Conservation (phyloP, 257 asterid species). For the Jaltomata sinuosa region DNA sequence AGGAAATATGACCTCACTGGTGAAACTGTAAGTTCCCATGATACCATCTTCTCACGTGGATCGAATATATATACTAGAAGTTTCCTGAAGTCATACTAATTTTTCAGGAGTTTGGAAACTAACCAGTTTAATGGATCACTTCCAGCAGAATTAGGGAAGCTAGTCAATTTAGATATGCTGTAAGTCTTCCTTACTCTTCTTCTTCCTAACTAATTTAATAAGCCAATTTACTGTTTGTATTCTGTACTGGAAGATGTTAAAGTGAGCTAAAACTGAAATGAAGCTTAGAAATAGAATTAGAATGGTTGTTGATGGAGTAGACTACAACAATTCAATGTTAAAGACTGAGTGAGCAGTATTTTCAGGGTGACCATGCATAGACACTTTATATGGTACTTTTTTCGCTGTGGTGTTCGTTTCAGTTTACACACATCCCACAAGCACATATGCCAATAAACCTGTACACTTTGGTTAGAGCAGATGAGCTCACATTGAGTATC, state of each 20-base stretch:
- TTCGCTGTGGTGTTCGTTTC: background rate
- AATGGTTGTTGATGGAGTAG: too few species aligned
- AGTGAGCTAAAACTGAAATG: background rate
- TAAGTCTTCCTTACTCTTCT: constrained; percentile 9
- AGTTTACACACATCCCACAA: background rate
- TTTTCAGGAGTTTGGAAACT: constrained; percentile 52
- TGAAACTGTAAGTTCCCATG: constrained; percentile 13
- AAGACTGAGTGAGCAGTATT: too few species aligned
- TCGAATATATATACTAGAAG: background rate
- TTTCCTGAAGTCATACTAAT: background rate
- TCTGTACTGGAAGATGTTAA: background rate
- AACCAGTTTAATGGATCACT: constrained; percentile 40
- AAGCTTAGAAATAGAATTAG: background rate
- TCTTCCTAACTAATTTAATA: background rate
- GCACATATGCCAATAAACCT: background rate
- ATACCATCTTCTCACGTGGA: background rate
- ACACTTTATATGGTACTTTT: background rate
- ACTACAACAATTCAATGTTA: too few species aligned
- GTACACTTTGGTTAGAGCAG: background rate
- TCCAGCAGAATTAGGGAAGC: too few species aligned
- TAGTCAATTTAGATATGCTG: constrained; percentile 42
- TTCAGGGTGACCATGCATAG: too few species aligned
- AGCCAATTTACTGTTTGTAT: background rate
- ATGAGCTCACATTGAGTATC: background rate
- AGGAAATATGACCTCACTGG: constrained; percentile 43